phyloP scores from a whole-genome alignment of 2,329 filamentous ascomycete species.

The Acephala macrosclerotiorum region DNA sequence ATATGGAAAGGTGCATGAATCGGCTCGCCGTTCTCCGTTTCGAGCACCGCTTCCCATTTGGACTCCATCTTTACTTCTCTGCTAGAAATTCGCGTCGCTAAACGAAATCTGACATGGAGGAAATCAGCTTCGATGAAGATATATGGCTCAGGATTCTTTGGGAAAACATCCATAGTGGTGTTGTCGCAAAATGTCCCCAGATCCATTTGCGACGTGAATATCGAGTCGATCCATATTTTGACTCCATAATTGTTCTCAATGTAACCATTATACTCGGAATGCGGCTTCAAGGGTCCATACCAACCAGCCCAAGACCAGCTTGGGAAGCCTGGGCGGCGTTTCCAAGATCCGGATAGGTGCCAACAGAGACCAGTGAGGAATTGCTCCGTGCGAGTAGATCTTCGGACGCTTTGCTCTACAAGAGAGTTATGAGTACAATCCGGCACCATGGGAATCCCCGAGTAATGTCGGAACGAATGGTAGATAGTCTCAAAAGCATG shows the following conservation, averaged over 20 bases:
- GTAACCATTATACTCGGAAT: constrained; percentile 9
- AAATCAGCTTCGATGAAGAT: constrained; percentile 14
- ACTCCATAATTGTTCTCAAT: constrained; percentile 14
- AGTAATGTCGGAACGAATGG: constrained; percentile 10
- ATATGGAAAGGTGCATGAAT: constrained; percentile 16
- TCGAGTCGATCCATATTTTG: constrained; percentile 18
- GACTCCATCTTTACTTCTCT: not conserved
- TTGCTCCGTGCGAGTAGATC: constrained; percentile 13
- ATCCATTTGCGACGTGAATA: constrained; percentile 19
- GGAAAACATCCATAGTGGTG: constrained; percentile 10
- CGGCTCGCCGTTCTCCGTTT: constrained; percentile 10
- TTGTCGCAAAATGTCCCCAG: constrained; percentile 15
- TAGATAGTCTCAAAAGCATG: constrained; percentile 16
- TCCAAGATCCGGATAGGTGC: constrained; percentile 6
- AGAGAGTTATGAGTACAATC: not conserved
- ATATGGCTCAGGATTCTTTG: constrained; percentile 13
- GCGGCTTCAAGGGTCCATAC: constrained; percentile 8
- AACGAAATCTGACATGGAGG: constrained; percentile 15
- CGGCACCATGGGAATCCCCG: constrained; percentile 12
- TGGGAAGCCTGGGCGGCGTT: constrained; percentile 19
- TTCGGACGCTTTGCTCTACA: not conserved
- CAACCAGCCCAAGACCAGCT: constrained; percentile 24
- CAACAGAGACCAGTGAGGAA: constrained; percentile 18
- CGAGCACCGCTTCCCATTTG: constrained; percentile 17
- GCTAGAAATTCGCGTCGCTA: not conserved